A percentile compares a stretch with the other conserved stretches of the same genome.
phyloP scores from a whole-genome alignment of 257 asterid genomes.

The Fraxinus americana region DNA sequence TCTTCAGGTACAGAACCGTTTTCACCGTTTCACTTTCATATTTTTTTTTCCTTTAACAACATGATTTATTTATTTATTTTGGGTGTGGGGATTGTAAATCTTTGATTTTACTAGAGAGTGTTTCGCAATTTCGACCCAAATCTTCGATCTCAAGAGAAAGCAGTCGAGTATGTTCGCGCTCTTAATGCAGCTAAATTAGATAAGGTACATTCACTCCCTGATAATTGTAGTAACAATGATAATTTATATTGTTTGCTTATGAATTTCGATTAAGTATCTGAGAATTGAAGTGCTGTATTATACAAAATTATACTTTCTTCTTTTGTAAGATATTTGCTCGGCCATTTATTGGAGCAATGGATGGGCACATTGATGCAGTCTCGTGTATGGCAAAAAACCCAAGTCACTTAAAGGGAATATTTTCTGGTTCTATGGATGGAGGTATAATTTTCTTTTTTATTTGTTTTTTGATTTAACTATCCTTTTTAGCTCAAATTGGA shows the following conservation, averaged over 20 bases:
- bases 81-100: background rate
- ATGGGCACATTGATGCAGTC: constrained; percentile 86
- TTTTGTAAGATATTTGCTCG: constrained; percentile 69
- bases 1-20: constrained; percentile 60
- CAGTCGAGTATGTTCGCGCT: constrained; percentile 89
- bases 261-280: background rate
- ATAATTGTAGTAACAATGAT: background rate
- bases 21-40: background rate
- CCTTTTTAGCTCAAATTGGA: constrained; percentile 14
- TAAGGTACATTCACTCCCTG: constrained; percentile 48
- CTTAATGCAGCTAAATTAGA: constrained; percentile 92
- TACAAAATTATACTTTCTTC: background rate
- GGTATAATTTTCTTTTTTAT: constrained; percentile 43
- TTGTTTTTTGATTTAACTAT: background rate
- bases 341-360: constrained; percentile 97
- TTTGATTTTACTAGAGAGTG: constrained; percentile 57
- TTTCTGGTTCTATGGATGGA: constrained; percentile 97
- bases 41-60: background rate
- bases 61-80: background rate
- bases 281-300: background rate
- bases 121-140: constrained; percentile 81
- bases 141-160: constrained; percentile 86
- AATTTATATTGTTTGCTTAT: background rate
- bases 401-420: constrained; percentile 72
- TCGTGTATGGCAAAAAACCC: constrained; percentile 93